Base-by-base conservation (phyloP, 1,284 basidiomycete genomes). In the Chalciporus sp. region DNA sequence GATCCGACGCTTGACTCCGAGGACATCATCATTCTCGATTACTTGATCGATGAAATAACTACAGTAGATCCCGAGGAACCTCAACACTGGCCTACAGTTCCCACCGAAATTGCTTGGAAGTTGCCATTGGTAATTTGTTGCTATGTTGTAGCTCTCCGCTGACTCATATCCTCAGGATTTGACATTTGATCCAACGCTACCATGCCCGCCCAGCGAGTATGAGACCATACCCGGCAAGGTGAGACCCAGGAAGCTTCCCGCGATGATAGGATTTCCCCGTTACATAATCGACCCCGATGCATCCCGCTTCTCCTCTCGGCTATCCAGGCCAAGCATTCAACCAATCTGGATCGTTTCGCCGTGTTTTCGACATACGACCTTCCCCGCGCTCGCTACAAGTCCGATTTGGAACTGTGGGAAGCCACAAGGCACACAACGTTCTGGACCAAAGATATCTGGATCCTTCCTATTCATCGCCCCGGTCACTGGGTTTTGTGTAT, bases 401-500 rank as follows among this genome's bases (percentile, higher is more conserved):
- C 42, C 17, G 55, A 58, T 33, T 20, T 42, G 3, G 7, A 47
- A 1, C 47, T 60, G 2, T 60, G 56, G 53, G 42, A 20, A 12
- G 29, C 29, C 1, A 51, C 47, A 2, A 16, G 10, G 27, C 51
- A 52, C 39, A 59, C 28, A 0, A 16, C 19, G 23, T 61, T 58
- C 33, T 64, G 58, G 47, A 19, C 28, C 7, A 49, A 49, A 8
- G 47, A 49, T 16, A 42, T 42, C 2, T 49, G 47, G 47, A 58
- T 63, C 14, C 28, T 63, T 6, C 59, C 55, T 2, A 57, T 61
- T 8, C 51, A 60, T 17, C 7, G 19, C 0, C 45, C 47, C 4
- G 27, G 42, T 2, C 58, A 62, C 23, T 62, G 56, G 59, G 54
- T 63, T 1, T 12, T 59, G 10, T 61, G 58, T 7, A 4, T 58